Evolutionary conservation across 2,329 filamentous ascomycete genomes (phyloP).

Genomic region (Lachnellula hyalina): DNA sequence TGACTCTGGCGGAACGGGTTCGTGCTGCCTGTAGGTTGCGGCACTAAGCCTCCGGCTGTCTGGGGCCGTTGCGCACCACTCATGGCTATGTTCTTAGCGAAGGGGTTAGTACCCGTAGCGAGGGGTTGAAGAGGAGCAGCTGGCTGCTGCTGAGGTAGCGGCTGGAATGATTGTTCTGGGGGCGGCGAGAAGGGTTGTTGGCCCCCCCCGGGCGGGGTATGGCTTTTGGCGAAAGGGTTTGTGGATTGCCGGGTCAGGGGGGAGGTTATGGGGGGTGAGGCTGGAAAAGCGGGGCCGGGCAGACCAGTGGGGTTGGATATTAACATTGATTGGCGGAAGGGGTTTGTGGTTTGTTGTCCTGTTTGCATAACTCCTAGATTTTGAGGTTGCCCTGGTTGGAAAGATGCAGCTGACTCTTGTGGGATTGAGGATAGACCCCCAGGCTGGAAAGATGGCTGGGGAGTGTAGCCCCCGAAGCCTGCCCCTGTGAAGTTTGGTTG

Average conservation of each 20-base stretch:
- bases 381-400: conserved; percentile 40
- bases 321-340: conserved; percentile 90
- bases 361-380: conserved; percentile 38
- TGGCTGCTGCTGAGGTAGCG: conserved; percentile 37
- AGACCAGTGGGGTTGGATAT: conserved; percentile 48
- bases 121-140: conserved; percentile 48
- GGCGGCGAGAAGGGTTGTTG: conserved; percentile 32
- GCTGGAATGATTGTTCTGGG: conserved; percentile 32
- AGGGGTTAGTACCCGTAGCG: conserved; percentile 68
- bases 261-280: conserved; percentile 38
- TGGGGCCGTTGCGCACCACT: conserved; percentile 21
- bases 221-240: conserved; percentile 77
- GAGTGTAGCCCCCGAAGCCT: conserved; percentile 77
- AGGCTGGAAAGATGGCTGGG: conserved; percentile 56
- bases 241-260: conserved; percentile 61
- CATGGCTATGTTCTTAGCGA: conserved; percentile 46
- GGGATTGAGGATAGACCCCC: conserved; percentile 50
- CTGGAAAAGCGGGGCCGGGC: conserved; percentile 36
- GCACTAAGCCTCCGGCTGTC: conserved; percentile 47
- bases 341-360: conserved; percentile 69
- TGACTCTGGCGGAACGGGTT: conserved; percentile 92
- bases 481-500: conserved; percentile 64
- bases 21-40: conserved; percentile 80
- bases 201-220: conserved; percentile 29
- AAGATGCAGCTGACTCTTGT: conserved; percentile 49